Percentiles rank a stretch among this genome's conserved stretches.
phyloP scores from a whole-genome alignment of 2,329 filamentous ascomycete genomes.

The Hypoxylon sp. region DNA sequence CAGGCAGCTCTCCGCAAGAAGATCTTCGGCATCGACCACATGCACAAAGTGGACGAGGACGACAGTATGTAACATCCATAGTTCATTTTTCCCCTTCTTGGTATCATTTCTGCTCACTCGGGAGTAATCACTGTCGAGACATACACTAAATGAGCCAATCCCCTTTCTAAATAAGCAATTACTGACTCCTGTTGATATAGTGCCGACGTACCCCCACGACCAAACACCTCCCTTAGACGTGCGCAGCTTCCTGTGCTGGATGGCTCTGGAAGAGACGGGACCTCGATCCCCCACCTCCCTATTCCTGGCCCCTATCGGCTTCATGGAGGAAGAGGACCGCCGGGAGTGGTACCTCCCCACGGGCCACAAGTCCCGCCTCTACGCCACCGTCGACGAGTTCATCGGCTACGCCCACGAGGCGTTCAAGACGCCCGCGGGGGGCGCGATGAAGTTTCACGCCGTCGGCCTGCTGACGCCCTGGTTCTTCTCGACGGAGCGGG shows the following conservation, averaged over 20 bases:
- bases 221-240: slow-evolving; percentile 16
- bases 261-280: slow-evolving; percentile 21
- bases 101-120: too few relatives aligned
- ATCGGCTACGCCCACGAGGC: slow-evolving; percentile 26
- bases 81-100: too few relatives aligned
- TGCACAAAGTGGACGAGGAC: not conserved
- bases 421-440: slow-evolving; percentile 5
- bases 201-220: slow-evolving; percentile 26
- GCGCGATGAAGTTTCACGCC: slow-evolving; percentile 7
- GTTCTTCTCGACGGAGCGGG: slow-evolving; percentile 32
- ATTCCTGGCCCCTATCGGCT: slow-evolving; percentile 38
- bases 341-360: slow-evolving; percentile 35
- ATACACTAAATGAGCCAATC: too few relatives aligned
- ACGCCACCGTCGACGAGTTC: slow-evolving; percentile 37
- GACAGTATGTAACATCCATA: too few relatives aligned
- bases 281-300: slow-evolving; percentile 17
- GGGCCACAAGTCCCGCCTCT: slow-evolving; percentile 37
- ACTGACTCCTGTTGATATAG: too few relatives aligned
- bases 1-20: slow-evolving; percentile 15
- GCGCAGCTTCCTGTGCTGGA: slow-evolving; percentile 33
- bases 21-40: slow-evolving; percentile 33
- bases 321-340: slow-evolving; percentile 28
- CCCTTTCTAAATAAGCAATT: too few relatives aligned
- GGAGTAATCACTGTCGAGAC: too few relatives aligned
- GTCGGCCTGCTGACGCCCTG: slow-evolving; percentile 39